These are phyloP conservation scores for Garcia nutans DNA, from an alignment of 345 rosid genomes.

Conservation along the genomic window DNA sequence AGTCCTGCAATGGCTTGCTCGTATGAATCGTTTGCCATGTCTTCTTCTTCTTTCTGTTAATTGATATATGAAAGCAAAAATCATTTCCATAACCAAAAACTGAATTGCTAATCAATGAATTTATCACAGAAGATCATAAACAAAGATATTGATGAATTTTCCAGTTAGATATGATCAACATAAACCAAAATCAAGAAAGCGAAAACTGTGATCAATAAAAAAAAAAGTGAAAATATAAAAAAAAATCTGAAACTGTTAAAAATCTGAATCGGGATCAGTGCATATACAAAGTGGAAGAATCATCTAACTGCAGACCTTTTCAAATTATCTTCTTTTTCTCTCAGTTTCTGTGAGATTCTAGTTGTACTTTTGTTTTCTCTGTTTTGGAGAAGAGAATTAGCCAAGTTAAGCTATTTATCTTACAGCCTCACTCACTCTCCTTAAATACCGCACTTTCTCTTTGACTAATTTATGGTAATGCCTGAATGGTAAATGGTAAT, in stretches of 20 bases:
- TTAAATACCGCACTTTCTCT: not conserved
- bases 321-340: not conserved
- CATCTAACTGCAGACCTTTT: constrained; percentile 3
- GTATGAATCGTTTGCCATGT: constrained; percentile 65
- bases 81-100: not conserved
- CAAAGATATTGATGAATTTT: not conserved
- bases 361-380: not conserved
- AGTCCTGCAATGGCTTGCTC: constrained; percentile 77
- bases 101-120: too few relatives aligned
- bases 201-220: too few relatives aligned
- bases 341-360: not conserved
- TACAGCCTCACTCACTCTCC: not conserved
- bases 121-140: not conserved
- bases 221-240: not conserved
- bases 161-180: not conserved
- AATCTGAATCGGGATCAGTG: constrained; percentile 15
- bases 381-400: constrained; percentile 1
- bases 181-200: not conserved
- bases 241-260: not conserved
- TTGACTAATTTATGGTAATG: not conserved
- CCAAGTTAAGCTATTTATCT: too few relatives aligned
- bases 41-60: constrained; percentile 21
- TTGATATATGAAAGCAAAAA: not conserved
- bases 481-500: too few relatives aligned
- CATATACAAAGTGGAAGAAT: constrained; percentile 5